These are phyloP conservation scores for Pyrus hybrid DNA, from an alignment of 331 rosid genomes.

Conservation along the genomic window DNA sequence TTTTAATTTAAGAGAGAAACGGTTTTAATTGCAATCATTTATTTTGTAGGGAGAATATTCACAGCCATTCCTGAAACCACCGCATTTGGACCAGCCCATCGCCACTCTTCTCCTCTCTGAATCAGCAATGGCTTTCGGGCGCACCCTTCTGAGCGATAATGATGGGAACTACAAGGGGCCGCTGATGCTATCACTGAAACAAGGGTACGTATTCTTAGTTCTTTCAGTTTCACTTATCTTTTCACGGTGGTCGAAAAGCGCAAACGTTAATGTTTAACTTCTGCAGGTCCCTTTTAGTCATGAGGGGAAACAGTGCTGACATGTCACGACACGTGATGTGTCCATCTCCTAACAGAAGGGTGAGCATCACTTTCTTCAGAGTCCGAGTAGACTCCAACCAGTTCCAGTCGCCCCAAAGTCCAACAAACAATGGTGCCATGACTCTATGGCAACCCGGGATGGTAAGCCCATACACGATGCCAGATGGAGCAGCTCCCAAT, in stretches of 20 bases:
- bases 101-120: constrained; percentile 86
- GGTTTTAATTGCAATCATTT: background rate
- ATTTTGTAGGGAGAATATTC: constrained; percentile 70
- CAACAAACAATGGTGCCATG: constrained; percentile 41
- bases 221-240: background rate
- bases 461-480: constrained; percentile 39
- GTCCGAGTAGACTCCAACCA: constrained; percentile 66
- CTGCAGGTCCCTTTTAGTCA: constrained; percentile 81
- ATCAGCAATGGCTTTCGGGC: constrained; percentile 93
- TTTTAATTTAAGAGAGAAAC: background rate
- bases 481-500: constrained; percentile 37
- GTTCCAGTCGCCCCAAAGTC: constrained; percentile 44
- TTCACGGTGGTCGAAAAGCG: background rate
- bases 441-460: too few species aligned
- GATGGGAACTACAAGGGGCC: constrained; percentile 98
- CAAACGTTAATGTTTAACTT: background rate
- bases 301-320: constrained; percentile 98
- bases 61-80: constrained; percentile 97
- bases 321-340: constrained; percentile 99
- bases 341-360: constrained; percentile 71
- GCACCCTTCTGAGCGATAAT: constrained; percentile 69
- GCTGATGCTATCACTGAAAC: constrained; percentile 70
- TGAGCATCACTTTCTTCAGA: constrained; percentile 72
- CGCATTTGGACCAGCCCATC: constrained; percentile 95
- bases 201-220: constrained; percentile 54